Evolutionary conservation across 148 eudicot genomes (phyloP), one percentile per base, ranked within the genome.

Genomic region (Oxyria digyna): DNA sequence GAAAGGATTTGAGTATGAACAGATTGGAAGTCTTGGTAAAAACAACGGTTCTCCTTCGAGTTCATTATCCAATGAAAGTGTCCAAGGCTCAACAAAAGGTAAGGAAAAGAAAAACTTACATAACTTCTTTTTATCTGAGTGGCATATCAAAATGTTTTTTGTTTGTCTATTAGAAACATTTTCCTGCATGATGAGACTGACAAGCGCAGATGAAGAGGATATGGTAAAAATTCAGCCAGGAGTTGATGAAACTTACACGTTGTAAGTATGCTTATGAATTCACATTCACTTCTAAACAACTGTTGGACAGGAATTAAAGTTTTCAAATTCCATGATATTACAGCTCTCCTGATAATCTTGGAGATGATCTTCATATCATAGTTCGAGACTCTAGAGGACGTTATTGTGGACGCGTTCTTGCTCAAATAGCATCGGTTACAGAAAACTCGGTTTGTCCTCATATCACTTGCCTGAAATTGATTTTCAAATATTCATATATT

Each of bases 1-100:
- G 74, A 81, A 80, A 76, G 83, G 89, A 72, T 67, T 83, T 84
- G 86, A 85, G 45, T 87, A 87, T 74, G 72, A 83, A 46, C 79
- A 80, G 23, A 85, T 82, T 72, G 87, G 93, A 54, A 24, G 29
- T 12, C 9, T 7, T 38, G 9, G 41, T 38, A 38, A 38, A 10
- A 38, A 7, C 4, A 38, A 38, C 9, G 41, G 7, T 38, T 38
- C 41, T 38, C 41, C 41, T 38, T 72, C 50, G 45, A 73, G 55
- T 70, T 74, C 84, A 70, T 74, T 87, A 38, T 74, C 82, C 1
- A 31, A 67, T 64, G 87, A 83, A 71, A 76, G 41, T 42, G 85
- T 79, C 64, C 87, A 75, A 82, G 91, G 91, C 83, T 74, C 64
- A 57, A 15, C 27, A 27, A 55, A 26, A 13, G 57, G 70, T 17